Base-by-base conservation (phyloP, 164 flowering plant genomes). In the Stephania cephalantha region DNA sequence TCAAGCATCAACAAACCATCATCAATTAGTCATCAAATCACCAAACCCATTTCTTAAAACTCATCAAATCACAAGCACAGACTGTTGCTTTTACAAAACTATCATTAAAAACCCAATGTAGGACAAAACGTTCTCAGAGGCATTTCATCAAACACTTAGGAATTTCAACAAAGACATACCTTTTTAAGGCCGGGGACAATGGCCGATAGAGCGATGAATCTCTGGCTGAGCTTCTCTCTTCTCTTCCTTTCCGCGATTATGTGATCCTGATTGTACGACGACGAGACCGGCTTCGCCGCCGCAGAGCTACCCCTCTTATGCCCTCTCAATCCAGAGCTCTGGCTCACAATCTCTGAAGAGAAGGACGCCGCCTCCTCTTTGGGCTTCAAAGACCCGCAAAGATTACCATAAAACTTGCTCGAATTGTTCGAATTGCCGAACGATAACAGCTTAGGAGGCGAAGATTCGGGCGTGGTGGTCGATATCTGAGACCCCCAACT, bases 131-230 rank as follows among this genome's bases (percentile, higher is more conserved):
- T 35, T 35, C 42, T 35, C 42, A 1, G 42, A 35, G 42, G 42
- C 42, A 35, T 35, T 35, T 35, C 42, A 35, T 35, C 42, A 35
- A 35, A 35, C 42, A 35, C 42, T 35, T 35, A 10, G 35, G 5
- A 17, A 63, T n/a, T 64, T 71, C 17, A 42, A 18, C 18, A 69
- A 17, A 31, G 55, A 22, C 7, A 1, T 82, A 92, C 97, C 95
- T 92, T 90, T 79, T 88, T 89, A 4, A 92, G 85, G 72, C 93
- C 95, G 25, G 97, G 97, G 74, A 92, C 77, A 31, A 90, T 44
- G 22, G 95, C 90, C 69, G 95, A 92, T 18, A 92, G 77, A 71
- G 95, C 91, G 8, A 89, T 87, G 79, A 92, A 90, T 35, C 85
- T 79, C 78, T 90, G 91, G 78, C 87, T 89, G 71, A 92, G 93